A percentile compares a stretch with the other conserved stretches of the same genome.
Conservation (phyloP, 2,329 filamentous ascomycete genomes). For the Paramyrothecium sp. region DNA sequence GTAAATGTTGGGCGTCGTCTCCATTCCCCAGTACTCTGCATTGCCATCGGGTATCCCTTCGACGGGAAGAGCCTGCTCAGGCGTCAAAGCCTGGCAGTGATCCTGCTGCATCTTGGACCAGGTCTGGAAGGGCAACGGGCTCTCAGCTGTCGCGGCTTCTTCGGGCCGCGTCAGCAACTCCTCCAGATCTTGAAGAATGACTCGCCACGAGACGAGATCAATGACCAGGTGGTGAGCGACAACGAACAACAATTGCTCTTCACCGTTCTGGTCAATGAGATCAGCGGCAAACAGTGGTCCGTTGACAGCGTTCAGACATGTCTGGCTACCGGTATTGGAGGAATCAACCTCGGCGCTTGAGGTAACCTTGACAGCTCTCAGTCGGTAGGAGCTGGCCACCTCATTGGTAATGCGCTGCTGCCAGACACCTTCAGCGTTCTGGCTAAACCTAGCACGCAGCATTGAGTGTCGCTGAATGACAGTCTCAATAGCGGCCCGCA, state of each 20-base stretch:
- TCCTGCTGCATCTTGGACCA: slow-evolving; percentile 33
- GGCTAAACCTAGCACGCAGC: slow-evolving; percentile 12
- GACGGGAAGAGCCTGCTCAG: slow-evolving; percentile 21
- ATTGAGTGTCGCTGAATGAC: slow-evolving; percentile 10
- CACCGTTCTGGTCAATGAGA: slow-evolving; percentile 9
- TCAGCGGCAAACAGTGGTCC: slow-evolving; percentile 15
- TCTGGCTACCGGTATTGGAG: slow-evolving; percentile 1
- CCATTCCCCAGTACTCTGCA: slow-evolving; percentile 22
- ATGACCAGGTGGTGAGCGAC: slow-evolving; percentile 36
- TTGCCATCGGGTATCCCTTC: slow-evolving; percentile 14
- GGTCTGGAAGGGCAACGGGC: slow-evolving; percentile 28
- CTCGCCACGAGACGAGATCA: slow-evolving; percentile 45
- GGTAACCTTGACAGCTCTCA: not conserved
- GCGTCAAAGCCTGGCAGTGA: slow-evolving; percentile 5
- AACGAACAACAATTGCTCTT: slow-evolving; percentile 30
- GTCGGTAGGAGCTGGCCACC: not conserved
- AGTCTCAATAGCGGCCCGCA: slow-evolving; percentile 4
- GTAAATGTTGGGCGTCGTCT: slow-evolving; percentile 12
- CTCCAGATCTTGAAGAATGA: slow-evolving; percentile 41
- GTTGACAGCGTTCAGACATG: slow-evolving; percentile 3
- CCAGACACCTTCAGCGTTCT: slow-evolving; percentile 1
- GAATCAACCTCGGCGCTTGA: not conserved
- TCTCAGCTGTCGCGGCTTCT: slow-evolving; percentile 7
- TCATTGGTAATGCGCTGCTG: slow-evolving; percentile 5
- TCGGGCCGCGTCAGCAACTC: slow-evolving; percentile 25